Conservation (phyloP, 2,329 filamentous ascomycete genomes). For the Trichoderma koningiopsis region DNA sequence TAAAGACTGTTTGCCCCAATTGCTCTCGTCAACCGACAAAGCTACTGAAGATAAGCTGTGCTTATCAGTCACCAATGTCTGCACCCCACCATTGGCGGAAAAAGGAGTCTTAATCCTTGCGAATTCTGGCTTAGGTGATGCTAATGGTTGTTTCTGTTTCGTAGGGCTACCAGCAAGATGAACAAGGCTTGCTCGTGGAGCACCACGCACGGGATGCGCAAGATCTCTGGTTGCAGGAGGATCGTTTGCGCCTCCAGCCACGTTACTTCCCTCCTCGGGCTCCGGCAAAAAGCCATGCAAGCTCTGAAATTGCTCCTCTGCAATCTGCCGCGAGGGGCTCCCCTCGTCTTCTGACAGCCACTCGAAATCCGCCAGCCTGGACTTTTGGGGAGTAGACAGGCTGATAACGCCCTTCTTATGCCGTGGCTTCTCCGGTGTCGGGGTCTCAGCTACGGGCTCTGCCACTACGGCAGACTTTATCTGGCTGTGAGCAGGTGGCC, state of each 20-base stretch:
- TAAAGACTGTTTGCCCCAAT: background rate
- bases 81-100: background rate
- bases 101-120: background rate
- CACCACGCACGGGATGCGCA: background rate
- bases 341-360: conserved; percentile 36
- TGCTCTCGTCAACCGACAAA: background rate
- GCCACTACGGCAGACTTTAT: conserved; percentile 39
- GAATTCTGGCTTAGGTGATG: background rate
- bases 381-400: conserved; percentile 42
- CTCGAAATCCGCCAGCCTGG: conserved; percentile 36
- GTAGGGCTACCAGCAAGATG: background rate
- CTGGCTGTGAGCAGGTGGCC: conserved; percentile 37
- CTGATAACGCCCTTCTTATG: conserved; percentile 40
- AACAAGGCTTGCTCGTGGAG: background rate
- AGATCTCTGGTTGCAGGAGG: background rate
- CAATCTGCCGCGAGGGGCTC: conserved; percentile 36
- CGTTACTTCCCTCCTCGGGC: conserved; percentile 7
- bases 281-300: conserved; percentile 19
- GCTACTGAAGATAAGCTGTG: background rate
- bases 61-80: background rate
- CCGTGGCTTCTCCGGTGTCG: conserved; percentile 30
- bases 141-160: background rate
- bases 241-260: background rate
- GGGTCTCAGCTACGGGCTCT: conserved; percentile 31
- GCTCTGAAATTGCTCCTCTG: conserved; percentile 30